Percentiles rank a stretch among this genome's conserved stretches.
phyloP scores from a whole-genome alignment of 164 flowering plant genomes.

The Liriodendron chinense region DNA sequence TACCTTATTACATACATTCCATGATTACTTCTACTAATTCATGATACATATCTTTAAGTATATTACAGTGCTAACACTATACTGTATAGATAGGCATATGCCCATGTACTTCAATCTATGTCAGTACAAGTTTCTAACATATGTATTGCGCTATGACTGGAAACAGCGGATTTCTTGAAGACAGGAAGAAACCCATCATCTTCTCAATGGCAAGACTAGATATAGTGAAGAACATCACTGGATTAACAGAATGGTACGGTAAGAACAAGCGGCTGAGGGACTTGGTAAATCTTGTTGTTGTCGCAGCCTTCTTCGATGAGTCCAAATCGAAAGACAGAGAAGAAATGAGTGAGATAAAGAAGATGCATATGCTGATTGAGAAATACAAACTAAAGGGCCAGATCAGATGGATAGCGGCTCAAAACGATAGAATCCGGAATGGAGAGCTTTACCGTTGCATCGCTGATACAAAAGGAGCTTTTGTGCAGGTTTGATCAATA shows the following conservation, averaged over 20 bases:
- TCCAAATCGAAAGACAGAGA: constrained; percentile 87
- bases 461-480: constrained; percentile 90
- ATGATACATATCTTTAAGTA: too few relatives aligned
- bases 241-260: constrained; percentile 85
- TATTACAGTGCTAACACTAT: too few relatives aligned
- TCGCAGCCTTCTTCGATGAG: constrained; percentile 83
- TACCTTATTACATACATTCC: too few relatives aligned
- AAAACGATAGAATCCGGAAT: constrained; percentile 69
- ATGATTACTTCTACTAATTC: too few relatives aligned
- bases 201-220: constrained; percentile 99
- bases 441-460: constrained; percentile 83
- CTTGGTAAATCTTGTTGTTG: constrained; percentile 78
- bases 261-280: constrained; percentile 69
- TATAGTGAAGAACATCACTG: constrained; percentile 83
- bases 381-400: constrained; percentile 76
- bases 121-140: neutral
- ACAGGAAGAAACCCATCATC: constrained; percentile 81
- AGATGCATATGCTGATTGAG: constrained; percentile 73
- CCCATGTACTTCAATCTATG: neutral
- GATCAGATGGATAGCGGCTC: constrained; percentile 94
- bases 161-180: constrained; percentile 76
- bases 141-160: neutral
- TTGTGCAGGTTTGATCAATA: constrained; percentile 44
- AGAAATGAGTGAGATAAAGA: constrained; percentile 79
- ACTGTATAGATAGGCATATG: neutral